Base-by-base conservation (phyloP, 2,329 filamentous ascomycete species). In the Fusarium hostae region DNA sequence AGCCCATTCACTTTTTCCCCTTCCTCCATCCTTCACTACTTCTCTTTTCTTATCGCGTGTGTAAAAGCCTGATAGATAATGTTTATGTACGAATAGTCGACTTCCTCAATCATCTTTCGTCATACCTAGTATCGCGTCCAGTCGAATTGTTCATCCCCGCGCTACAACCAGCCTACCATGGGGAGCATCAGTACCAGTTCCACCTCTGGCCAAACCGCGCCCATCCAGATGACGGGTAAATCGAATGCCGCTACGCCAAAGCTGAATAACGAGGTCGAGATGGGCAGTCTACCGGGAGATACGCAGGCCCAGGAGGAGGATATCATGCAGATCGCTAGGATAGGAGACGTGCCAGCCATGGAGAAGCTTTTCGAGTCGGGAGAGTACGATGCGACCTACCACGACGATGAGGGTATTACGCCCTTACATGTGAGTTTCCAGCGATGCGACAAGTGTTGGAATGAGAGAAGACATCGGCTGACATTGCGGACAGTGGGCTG, bases 341-440 rank as follows among this genome's bases (percentile, higher is more conserved):
- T 97, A 74, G 96, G 97, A 63, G 94, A 99, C 79, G 89, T 98
- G 67, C 85, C 87, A 11, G 92, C 89, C 58, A 96, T 99, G 86
- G 92, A 97, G 84, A 94, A 91, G 84, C 86, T 99, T 56, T 97
- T 98, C 75, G 93, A 95, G 79, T 89, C 88, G 63, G 92, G 92
- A 73, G 94, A 93, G 76, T 94, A 88, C 80, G 92, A 94, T 80
- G 94, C 94, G 54, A 93, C 90, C 58, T 96, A 94, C 80, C 88
- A 87, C 60, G 96, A 99, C 79, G 92, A 93, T 59, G 94, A 99
- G 82, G 94, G 94, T 78, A 98, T 99, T 79, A 98, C 95, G 43
- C 94, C 96, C 70, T 84, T 99, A 81, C 96, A 98, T 86, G 95
- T 98, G 87, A 77, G 88, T 84, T 34, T 6, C 50, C 30, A 24